Evolutionary conservation across 2,329 filamentous ascomycete species (phyloP).

Genomic region (Colletotrichum sp.): DNA sequence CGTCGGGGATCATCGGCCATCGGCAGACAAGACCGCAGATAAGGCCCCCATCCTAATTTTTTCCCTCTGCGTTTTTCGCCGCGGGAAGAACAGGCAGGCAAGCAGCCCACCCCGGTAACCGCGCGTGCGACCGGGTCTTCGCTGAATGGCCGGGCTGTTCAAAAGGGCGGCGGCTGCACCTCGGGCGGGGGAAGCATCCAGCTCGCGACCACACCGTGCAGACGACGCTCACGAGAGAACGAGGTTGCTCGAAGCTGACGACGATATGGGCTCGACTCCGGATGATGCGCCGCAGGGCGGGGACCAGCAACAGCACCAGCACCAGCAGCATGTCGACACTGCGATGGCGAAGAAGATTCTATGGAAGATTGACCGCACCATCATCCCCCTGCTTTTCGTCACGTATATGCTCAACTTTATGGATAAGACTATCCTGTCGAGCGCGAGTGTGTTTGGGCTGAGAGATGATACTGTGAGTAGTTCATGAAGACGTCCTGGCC

Average conservation of each 20-base stretch:
- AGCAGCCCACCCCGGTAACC: neutral
- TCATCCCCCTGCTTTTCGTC: slow-evolving; percentile 61
- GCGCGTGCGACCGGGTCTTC: neutral
- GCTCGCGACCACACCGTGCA: neutral
- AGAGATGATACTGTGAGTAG: slow-evolving; percentile 45
- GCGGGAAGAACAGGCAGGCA: neutral
- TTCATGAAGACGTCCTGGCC: neutral
- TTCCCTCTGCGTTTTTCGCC: neutral
- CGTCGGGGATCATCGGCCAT: neutral
- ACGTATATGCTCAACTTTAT: slow-evolving; percentile 66
- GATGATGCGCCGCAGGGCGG: neutral
- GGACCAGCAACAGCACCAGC: neutral
- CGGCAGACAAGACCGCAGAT: slow-evolving; percentile 7
- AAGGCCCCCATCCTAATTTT: neutral
- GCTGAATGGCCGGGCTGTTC: neutral
- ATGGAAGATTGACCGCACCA: slow-evolving; percentile 58
- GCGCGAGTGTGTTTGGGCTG: slow-evolving; percentile 61
- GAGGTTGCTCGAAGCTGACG: neutral
- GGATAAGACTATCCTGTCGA: slow-evolving; percentile 63
- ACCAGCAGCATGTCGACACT: slow-evolving; percentile 19
- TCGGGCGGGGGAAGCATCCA: neutral
- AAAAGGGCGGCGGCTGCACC: slow-evolving; percentile 5
- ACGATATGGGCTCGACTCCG: slow-evolving; percentile 9
- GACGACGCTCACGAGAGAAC: neutral
- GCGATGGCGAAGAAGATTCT: slow-evolving; percentile 41